Evolutionary conservation across 768 basidiomycete species (phyloP), one percentile per base, ranked within the genome.

Genomic region (Dendrothele bispora): DNA sequence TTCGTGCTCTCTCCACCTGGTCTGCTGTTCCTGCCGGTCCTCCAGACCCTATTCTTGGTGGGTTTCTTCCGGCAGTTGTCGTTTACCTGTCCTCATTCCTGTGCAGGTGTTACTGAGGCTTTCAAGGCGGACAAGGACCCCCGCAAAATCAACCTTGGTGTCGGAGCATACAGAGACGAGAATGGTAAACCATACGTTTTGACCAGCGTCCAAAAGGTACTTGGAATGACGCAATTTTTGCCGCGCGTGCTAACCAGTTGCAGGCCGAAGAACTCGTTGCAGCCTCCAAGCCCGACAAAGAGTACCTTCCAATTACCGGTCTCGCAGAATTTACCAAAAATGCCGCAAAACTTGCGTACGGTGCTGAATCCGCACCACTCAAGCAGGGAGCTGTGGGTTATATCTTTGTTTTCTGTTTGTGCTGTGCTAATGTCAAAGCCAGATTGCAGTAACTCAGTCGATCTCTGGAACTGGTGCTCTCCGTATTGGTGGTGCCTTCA

Each of bases 381-480:
- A 79, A 77, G 48, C 75, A 84, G 56, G 84, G 86, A 60, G 71
- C 86, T 48, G 88, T 92, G 60, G 43, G 89, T 79, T 26, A 20
- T 7, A 20, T 12, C 12, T 26, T 18, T 11, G 32, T 36, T 4
- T 20, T 12, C 21, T 17, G 29, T 29, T 37, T 28, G 29, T 30
- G 36, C 40, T 38, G 50, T 46, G 40, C 39, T 46, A 42, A 39
- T 42, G 25, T 32, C 17, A 45, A 40, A 48, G 38, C 45, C 56
- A 95, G 89, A 77, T 95, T 60, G 82, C 91, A 21, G 78, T 88
- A 44, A 88, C 92, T 10, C 97, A 99, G 67, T 86, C 94, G 46
- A 95, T 98, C 66, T 98, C 95, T 24, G 97, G 97, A 12, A 99
- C 97, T 11, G 97, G 97, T 57, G 97, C 97, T 37, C 88, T 98